Percentiles rank a stretch among this genome's conserved stretches.
phyloP scores from a whole-genome alignment of 2,329 filamentous ascomycete genomes.

The Teratosphaeria zuluensis region DNA sequence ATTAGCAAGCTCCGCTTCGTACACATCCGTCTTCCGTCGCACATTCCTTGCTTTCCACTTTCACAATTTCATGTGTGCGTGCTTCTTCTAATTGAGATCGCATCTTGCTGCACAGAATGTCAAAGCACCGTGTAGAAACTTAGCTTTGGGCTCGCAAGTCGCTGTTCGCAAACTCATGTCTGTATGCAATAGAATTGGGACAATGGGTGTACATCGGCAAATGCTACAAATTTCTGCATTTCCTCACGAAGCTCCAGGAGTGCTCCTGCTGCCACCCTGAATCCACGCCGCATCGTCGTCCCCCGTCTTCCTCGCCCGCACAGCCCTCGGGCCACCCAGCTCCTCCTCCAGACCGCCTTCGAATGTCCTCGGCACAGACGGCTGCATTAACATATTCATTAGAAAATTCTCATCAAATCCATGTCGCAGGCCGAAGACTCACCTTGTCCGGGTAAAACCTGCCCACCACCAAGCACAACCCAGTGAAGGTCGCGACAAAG shows the following conservation, averaged over 20 bases:
- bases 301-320: slow-evolving; percentile 3
- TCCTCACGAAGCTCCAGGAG: background rate
- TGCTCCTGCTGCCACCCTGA: slow-evolving; percentile 2
- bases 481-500: slow-evolving; percentile 33
- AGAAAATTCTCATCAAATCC: background rate
- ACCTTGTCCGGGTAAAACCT: slow-evolving; percentile 37
- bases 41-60: too few species aligned
- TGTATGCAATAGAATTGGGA: background rate
- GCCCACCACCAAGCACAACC: slow-evolving; percentile 30
- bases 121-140: background rate
- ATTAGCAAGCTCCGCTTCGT: too few species aligned
- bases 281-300: slow-evolving; percentile 4
- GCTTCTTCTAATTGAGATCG: too few species aligned
- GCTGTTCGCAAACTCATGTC: background rate
- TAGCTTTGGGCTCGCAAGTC: background rate
- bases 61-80: too few species aligned
- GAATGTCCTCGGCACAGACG: slow-evolving; percentile 36
- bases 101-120: too few species aligned
- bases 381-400: too few species aligned
- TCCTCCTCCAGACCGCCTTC: slow-evolving; percentile 39
- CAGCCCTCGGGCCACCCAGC: slow-evolving; percentile 32
- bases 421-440: background rate
- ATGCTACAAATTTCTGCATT: background rate
- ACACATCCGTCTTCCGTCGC: too few species aligned
- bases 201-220: background rate